These are phyloP conservation scores for Colletotrichum euphorbiae DNA, from an alignment of 2,329 filamentous ascomycete genomes.

Conservation along the genomic window DNA sequence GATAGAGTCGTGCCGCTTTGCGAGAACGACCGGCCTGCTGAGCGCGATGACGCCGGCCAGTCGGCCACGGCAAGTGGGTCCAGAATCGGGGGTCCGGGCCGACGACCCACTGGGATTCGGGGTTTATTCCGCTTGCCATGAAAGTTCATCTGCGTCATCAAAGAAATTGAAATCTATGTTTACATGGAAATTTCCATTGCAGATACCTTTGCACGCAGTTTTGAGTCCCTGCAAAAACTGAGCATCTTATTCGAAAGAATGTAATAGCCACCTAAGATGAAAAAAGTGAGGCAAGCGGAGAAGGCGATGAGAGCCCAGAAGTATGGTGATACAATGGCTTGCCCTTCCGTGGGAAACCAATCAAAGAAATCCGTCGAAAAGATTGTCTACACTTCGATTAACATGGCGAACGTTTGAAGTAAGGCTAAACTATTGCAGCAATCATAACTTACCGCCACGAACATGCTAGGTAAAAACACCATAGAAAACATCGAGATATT, in stretches of 20 bases:
- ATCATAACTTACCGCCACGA: conserved; percentile 44
- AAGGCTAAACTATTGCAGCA: neutral
- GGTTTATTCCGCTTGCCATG: no score
- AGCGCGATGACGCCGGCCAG: neutral
- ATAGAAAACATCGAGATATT: conserved; percentile 48
- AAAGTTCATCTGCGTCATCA: no score
- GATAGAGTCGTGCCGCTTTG: neutral
- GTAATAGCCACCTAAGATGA: neutral
- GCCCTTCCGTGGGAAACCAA: conserved; percentile 37
- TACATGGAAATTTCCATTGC: no score
- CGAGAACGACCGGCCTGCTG: neutral
- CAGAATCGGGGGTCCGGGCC: neutral
- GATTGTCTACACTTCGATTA: conserved; percentile 37
- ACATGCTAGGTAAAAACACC: conserved; percentile 48
- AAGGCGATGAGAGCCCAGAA: conserved; percentile 40
- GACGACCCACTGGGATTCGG: neutral
- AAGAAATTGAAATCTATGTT: no score
- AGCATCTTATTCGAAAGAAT: no score
- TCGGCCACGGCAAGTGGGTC: neutral
- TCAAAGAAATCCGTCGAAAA: conserved; percentile 46
- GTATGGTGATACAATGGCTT: conserved; percentile 38
- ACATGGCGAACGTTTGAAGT: no score
- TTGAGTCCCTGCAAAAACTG: no score
- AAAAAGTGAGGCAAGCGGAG: neutral
- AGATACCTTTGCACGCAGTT: no score